Percentiles rank a stretch among this genome's conserved stretches.
phyloP scores from a whole-genome alignment of 169 alveolate genomes.

The Eimeria necatrix region DNA sequence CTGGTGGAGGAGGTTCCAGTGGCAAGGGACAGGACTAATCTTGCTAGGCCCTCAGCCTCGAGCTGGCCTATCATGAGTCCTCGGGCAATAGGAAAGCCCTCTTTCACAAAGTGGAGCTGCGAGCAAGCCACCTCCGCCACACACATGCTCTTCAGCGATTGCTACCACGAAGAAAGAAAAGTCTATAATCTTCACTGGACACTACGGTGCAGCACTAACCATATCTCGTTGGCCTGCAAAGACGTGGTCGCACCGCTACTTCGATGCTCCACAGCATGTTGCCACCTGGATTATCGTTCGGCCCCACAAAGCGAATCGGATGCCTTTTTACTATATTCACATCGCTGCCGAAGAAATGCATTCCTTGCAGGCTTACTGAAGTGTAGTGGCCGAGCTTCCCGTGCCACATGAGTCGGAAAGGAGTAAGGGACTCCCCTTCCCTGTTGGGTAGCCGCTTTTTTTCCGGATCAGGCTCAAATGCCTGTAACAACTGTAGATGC shows the following conservation, averaged over 20 bases:
- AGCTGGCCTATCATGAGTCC: conserved; percentile 63
- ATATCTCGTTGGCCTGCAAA: too few species aligned
- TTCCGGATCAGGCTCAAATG: conserved; percentile 69
- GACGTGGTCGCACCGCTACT: too few species aligned
- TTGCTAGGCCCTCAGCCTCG: conserved; percentile 72
- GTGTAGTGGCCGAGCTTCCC: conserved; percentile 70
- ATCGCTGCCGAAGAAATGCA: not conserved
- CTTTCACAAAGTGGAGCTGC: conserved; percentile 71
- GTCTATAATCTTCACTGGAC: too few species aligned
- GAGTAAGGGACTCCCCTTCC: conserved; percentile 50
- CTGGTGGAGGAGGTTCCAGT: conserved; percentile 16
- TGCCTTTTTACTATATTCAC: too few species aligned
- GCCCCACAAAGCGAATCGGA: too few species aligned
- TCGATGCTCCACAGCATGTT: too few species aligned
- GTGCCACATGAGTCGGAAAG: conserved; percentile 73
- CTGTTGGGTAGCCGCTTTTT: conserved; percentile 54
- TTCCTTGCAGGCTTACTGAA: conserved; percentile 2
- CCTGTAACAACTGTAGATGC: conserved; percentile 63
- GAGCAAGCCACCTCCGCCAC: not conserved
- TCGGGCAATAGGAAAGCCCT: conserved; percentile 68
- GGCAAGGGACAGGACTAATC: conserved; percentile 25
- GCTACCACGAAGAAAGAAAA: too few species aligned
- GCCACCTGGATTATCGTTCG: too few species aligned
- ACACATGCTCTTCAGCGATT: not conserved
- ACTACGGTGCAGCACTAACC: too few species aligned